Base-by-base conservation (phyloP, 768 basidiomycete genomes). In the Lactarius indigo region DNA sequence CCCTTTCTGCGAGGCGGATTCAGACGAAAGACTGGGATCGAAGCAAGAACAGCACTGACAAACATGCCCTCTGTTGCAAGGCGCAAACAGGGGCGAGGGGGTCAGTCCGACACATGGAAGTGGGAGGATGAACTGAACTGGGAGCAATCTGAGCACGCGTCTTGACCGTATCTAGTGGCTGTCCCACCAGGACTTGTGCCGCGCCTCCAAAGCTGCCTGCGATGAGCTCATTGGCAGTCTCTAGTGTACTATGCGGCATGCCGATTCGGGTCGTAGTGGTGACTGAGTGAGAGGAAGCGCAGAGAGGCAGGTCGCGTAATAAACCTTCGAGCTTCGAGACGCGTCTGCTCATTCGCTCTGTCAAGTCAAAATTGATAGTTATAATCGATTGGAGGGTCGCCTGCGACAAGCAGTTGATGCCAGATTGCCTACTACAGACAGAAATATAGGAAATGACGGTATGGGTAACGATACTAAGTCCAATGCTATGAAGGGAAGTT, bases 181-280 rank as follows among this genome's bases (percentile, higher is more conserved):
- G 96, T 3, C 96, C 94, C n/a, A 95, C 90, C 13, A 98, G 80
- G 15, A 98, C 96, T 72, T 98, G 96, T 0, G 92, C 89, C 2
- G 94, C 94, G n/a, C 96, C 96, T 37, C 87, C 96, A 8, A 93
- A 84, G 75, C 91, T 92, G 6, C 96, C 96, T 0, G 95, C 90
- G 28, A 96, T 76, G 33, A 98, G 85, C 73, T 93, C 92, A 71
- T 94, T 92, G 44, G 89, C 73, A 0, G 90, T 92, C 55, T 83
- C 78, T n/a, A 84, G 30, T 23, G 62, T 39, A 15, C 41, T 64
- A 23, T 64, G 62, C 5, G 52, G 61, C 69, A 69, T 69, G 47
- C 15, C 37, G 30, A 35, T n/a, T 37, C 12, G 10, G 57, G 12
- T 18, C 18, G 61, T 41, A 10, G 33, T 59, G 57, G 37, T 57